phyloP scores from a whole-genome alignment of 2,329 filamentous ascomycete genomes.

The Didymellaceae sp. region DNA sequence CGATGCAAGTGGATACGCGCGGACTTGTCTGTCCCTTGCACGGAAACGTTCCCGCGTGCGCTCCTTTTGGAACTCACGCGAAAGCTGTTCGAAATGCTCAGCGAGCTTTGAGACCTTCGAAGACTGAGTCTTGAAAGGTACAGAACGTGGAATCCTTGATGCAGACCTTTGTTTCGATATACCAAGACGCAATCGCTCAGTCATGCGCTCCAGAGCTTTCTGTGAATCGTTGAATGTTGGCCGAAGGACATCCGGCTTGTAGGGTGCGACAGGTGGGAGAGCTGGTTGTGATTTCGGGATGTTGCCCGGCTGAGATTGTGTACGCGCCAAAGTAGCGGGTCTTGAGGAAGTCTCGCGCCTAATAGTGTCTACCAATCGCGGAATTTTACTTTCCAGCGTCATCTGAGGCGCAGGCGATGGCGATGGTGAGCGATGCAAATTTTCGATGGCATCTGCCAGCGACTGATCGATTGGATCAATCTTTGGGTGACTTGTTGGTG shows the following conservation, averaged over 20 bases:
- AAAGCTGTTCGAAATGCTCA: slow-evolving; percentile 95
- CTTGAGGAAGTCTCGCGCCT: slow-evolving; percentile 40
- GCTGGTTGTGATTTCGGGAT: slow-evolving; percentile 29
- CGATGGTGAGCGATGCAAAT: slow-evolving; percentile 41
- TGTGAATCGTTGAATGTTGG: slow-evolving; percentile 43
- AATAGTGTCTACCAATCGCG: slow-evolving; percentile 45
- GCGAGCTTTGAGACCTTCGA: slow-evolving; percentile 89
- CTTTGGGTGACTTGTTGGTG: slow-evolving; percentile 37
- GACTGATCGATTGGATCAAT: slow-evolving; percentile 46
- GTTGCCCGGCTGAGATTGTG: slow-evolving; percentile 47
- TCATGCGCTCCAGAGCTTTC: slow-evolving; percentile 70
- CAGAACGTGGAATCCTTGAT: slow-evolving; percentile 83
- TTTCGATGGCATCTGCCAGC: slow-evolving; percentile 43
- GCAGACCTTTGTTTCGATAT: slow-evolving; percentile 67
- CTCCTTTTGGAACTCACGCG: slow-evolving; percentile 95
- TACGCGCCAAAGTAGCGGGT: slow-evolving; percentile 36
- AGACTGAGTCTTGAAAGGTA: slow-evolving; percentile 71
- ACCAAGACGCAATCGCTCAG: slow-evolving; percentile 72
- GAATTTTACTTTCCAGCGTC: slow-evolving; percentile 46
- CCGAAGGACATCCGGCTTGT: slow-evolving; percentile 32
- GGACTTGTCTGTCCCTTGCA: slow-evolving; percentile 75
- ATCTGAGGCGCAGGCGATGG: slow-evolving; percentile 23
- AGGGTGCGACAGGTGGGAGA: slow-evolving; percentile 23
- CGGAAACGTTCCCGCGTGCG: slow-evolving; percentile 84
- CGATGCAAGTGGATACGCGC: slow-evolving; percentile 86